Evolutionary conservation across 2,329 filamentous ascomycete species (phyloP), one percentile per base, ranked within the genome.

Genomic region (Penicillium italicum): DNA sequence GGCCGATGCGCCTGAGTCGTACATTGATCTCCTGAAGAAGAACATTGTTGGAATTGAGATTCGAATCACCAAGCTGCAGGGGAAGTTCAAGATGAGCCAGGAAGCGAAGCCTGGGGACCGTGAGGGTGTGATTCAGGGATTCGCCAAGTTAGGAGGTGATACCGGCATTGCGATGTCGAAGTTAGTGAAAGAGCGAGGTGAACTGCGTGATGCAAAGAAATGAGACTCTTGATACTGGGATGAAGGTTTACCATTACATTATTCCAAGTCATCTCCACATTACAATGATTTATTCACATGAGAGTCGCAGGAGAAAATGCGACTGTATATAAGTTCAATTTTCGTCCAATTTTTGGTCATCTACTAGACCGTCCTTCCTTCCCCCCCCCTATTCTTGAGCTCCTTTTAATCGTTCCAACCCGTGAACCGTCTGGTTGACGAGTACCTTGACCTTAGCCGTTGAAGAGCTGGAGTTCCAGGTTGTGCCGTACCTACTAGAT

Each of bases 1-100:
- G 0, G 64, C 72, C 0, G 84, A 88, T 58, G 84, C 85, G 4
- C 86, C 85, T 0, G 75, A 76, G 16, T 66, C 63, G 0, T 88
- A 85, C 66, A 66, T 86, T 9, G 76, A 82, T 5, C 62, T 86
- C 8, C 59, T 85, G 64, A 80, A 79, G 69, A 85, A 82, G 72
- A 76, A 70, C 37, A 84, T 86, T 40, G 78, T 85, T 26, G 84
- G 84, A 0, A 77, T 87, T 11, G 81, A 86, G 65, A 82, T 87
- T 37, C 68, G 72, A 38, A 78, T 87, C 48, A 76, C 78, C 0
- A 66, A 77, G 7, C 66, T 87, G 26, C 79, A 80, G 47, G 84
- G 85, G 12, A 86, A 85, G 72, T 85, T 81, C 62, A 87, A 87
- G 74, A 85, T 86, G 84, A 86, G 82, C 59, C 85, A 87, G 71